A percentile compares a stretch with the other conserved stretches of the same genome.
Conservation (phyloP, 1,284 basidiomycete genomes). For the Naganishia sp. region DNA sequence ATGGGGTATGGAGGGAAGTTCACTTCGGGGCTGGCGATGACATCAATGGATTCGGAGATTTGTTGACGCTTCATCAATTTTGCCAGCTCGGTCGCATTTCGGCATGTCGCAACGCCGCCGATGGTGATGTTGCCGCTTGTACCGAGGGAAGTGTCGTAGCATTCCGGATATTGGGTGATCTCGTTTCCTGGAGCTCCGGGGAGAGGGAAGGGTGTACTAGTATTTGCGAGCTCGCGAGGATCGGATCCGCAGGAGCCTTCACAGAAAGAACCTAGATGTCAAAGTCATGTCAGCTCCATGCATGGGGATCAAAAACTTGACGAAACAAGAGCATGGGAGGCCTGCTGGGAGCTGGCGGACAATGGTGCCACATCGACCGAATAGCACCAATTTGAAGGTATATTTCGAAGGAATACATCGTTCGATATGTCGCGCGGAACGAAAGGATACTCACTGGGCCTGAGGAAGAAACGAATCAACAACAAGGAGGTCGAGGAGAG, state of each 20-base stretch:
- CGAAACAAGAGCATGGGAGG: not conserved
- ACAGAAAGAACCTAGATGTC: slow-evolving; percentile 58
- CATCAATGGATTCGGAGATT: not conserved
- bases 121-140: slow-evolving; percentile 26
- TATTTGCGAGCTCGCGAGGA: slow-evolving; percentile 26
- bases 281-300: not conserved
- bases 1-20: slow-evolving; percentile 46
- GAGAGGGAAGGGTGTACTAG: slow-evolving; percentile 24
- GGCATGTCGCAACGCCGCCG: slow-evolving; percentile 26
- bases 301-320: not conserved
- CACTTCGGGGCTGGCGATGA: slow-evolving; percentile 32
- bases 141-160: slow-evolving; percentile 28
- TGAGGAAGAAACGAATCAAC: not conserved
- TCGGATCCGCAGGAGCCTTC: slow-evolving; percentile 58
- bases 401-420: too few relatives aligned
- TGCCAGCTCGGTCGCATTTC: slow-evolving; percentile 29
- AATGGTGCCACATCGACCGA: too few relatives aligned
- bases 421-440: too few relatives aligned
- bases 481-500: not conserved
- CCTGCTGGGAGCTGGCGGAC: too few relatives aligned
- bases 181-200: slow-evolving; percentile 38
- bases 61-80: slow-evolving; percentile 26
- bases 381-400: too few relatives aligned
- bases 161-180: slow-evolving; percentile 45
- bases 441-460: not conserved